Percentiles rank a stretch among this genome's conserved stretches.
Conservation (phyloP, 768 basidiomycete genomes). For the Tulasnella sp. region DNA sequence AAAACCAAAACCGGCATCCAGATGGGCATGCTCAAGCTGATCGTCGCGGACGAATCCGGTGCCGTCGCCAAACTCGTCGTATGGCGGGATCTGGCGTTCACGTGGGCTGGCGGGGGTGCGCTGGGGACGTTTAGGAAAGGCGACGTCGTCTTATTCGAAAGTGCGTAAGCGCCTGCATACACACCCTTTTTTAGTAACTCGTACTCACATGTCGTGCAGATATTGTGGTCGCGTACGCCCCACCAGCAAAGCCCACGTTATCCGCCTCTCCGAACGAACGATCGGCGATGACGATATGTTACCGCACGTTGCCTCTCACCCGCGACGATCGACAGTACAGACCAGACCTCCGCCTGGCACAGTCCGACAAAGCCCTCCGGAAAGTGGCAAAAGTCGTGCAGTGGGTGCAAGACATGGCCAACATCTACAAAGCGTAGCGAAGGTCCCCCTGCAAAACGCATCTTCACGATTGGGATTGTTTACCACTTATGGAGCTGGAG, state of each 20-base stretch:
- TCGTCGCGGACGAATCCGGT: slow-evolving; percentile 62
- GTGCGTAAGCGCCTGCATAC: slow-evolving; percentile 31
- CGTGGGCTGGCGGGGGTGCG: slow-evolving; percentile 42
- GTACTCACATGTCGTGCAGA: background rate
- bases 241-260: slow-evolving; percentile 26
- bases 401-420: slow-evolving; percentile 65
- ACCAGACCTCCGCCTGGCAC: slow-evolving; percentile 60
- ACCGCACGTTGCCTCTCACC: slow-evolving; percentile 54
- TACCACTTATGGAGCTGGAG: too few relatives aligned
- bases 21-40: slow-evolving; percentile 52
- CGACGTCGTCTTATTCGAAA: slow-evolving; percentile 57
- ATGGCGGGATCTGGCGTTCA: slow-evolving; percentile 65
- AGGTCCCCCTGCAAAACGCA: too few relatives aligned
- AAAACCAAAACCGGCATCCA: slow-evolving; percentile 58
- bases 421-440: too few relatives aligned
- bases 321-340: slow-evolving; percentile 47
- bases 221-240: slow-evolving; percentile 1
- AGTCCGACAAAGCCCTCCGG: slow-evolving; percentile 54
- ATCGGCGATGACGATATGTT: slow-evolving; percentile 56
- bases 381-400: slow-evolving; percentile 50
- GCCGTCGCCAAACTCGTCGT: slow-evolving; percentile 55
- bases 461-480: too few relatives aligned
- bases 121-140: slow-evolving; percentile 46
- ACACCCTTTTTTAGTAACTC: background rate
- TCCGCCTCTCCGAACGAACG: slow-evolving; percentile 58